Percentiles rank a stretch among this genome's conserved stretches.
Evolutionary conservation across 768 basidiomycete genomes (phyloP).

Genomic region (Glaciozyma antarctica): DNA sequence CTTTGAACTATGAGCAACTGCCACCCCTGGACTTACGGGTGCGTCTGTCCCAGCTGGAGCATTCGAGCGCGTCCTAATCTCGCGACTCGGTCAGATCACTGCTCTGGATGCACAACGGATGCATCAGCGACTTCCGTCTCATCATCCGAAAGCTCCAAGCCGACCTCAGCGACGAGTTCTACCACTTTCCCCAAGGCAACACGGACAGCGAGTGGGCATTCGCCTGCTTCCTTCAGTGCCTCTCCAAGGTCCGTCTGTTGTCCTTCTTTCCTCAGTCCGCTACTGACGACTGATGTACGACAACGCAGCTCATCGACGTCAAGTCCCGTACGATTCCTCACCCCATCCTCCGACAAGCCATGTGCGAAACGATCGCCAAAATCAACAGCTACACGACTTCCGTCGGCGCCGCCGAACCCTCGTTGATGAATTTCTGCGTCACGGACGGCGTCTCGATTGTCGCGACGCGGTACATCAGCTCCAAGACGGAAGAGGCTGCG

Average conservation of each 20-base stretch:
- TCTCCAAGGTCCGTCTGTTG: conserved; percentile 9
- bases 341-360: conserved; percentile 62
- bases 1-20: conserved; percentile 75
- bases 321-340: conserved; percentile 66
- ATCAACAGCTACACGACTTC: conserved; percentile 63
- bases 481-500: conserved; percentile 80
- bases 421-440: conserved; percentile 60
- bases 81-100: conserved; percentile 50
- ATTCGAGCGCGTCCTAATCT: conserved; percentile 47
- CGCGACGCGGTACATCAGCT: conserved; percentile 89
- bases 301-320: conserved; percentile 66
- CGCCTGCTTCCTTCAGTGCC: conserved; percentile 62
- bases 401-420: conserved; percentile 47
- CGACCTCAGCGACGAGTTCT: conserved; percentile 69
- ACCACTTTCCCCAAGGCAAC: conserved; percentile 79
- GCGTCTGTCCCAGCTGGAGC: conserved; percentile 31
- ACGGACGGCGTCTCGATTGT: conserved; percentile 91
- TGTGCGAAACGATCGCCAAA: conserved; percentile 74
- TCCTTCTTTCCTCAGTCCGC: not conserved
- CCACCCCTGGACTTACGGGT: conserved; percentile 86
- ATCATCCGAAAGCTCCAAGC: conserved; percentile 40
- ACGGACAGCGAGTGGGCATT: conserved; percentile 99
- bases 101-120: conserved; percentile 52
- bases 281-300: no score
- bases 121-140: conserved; percentile 75